Evolutionary conservation across 176 grass and related monocot species (phyloP).

Genomic region (Musa beccarii): DNA sequence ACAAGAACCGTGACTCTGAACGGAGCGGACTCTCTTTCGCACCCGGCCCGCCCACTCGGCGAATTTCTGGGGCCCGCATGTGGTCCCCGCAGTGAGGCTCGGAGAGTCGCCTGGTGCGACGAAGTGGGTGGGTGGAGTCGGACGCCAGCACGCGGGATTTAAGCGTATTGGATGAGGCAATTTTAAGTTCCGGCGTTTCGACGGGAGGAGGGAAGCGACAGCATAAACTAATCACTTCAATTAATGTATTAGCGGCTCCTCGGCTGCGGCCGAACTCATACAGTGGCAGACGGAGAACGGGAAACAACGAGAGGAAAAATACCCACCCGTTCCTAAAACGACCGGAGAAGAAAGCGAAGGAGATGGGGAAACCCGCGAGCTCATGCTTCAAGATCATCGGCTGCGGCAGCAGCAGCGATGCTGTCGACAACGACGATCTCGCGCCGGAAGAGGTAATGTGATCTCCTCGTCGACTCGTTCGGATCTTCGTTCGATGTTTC

Average conservation of each 20-base stretch:
- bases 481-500: slow-evolving; percentile 9
- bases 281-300: neutral
- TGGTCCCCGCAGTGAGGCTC: too few species aligned
- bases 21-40: too few species aligned
- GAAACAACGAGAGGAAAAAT: too few species aligned
- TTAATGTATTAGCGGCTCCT: neutral
- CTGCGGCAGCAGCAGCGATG: slow-evolving; percentile 37
- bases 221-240: neutral
- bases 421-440: neutral
- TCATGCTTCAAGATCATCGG: slow-evolving; percentile 66
- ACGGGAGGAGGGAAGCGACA: neutral
- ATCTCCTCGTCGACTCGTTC: slow-evolving; percentile 30
- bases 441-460: slow-evolving; percentile 1
- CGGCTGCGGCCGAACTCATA: neutral
- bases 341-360: neutral
- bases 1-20: too few species aligned
- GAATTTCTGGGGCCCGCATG: too few species aligned
- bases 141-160: neutral
- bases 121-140: neutral
- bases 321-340: too few species aligned
- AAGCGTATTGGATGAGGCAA: neutral
- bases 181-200: neutral
- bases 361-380: slow-evolving; percentile 48
- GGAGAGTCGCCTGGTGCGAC: too few species aligned
- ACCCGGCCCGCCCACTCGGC: too few species aligned